Conservation (phyloP, 1,139 yeast species). For the Geotrichum reessii region DNA sequence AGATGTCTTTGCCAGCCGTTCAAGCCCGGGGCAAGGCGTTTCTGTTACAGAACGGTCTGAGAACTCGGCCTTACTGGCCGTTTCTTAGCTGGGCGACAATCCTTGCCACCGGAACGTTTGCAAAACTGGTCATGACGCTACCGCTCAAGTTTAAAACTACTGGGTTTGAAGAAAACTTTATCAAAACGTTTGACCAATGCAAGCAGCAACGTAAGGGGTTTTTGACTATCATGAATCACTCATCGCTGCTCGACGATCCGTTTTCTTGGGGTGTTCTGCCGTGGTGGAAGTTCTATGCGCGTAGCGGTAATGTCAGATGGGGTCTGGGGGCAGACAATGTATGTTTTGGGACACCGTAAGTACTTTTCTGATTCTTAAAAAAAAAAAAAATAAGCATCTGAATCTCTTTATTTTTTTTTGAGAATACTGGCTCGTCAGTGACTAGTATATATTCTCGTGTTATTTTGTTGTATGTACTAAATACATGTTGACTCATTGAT, state of each 20-base stretch:
- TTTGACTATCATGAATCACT: conserved; percentile 90
- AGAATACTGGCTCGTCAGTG: neutral
- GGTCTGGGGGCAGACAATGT: conserved; percentile 90
- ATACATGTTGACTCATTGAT: neutral
- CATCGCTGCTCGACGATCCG: conserved; percentile 93
- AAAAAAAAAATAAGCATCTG: neutral
- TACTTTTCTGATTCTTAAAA: conserved; percentile 22
- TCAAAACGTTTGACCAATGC: conserved; percentile 46
- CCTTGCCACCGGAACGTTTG: conserved; percentile 54
- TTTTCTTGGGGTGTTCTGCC: conserved; percentile 84
- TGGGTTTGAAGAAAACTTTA: conserved; percentile 44
- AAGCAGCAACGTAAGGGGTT: conserved; percentile 65
- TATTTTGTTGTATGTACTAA: neutral
- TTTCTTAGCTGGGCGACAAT: conserved; percentile 65
- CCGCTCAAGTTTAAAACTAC: conserved; percentile 56
- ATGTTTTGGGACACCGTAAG: conserved; percentile 56
- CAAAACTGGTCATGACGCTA: conserved; percentile 57
- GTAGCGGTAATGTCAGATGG: conserved; percentile 77
- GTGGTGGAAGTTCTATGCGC: conserved; percentile 45
- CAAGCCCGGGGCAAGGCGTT: conserved; percentile 70
- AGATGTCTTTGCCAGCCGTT: conserved; percentile 71
- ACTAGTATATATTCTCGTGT: neutral
- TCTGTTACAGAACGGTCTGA: conserved; percentile 58
- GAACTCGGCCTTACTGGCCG: conserved; percentile 49
- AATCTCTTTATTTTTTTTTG: neutral